phyloP scores from a whole-genome alignment of 345 rosid species.

The Hirschfeldia incana region DNA sequence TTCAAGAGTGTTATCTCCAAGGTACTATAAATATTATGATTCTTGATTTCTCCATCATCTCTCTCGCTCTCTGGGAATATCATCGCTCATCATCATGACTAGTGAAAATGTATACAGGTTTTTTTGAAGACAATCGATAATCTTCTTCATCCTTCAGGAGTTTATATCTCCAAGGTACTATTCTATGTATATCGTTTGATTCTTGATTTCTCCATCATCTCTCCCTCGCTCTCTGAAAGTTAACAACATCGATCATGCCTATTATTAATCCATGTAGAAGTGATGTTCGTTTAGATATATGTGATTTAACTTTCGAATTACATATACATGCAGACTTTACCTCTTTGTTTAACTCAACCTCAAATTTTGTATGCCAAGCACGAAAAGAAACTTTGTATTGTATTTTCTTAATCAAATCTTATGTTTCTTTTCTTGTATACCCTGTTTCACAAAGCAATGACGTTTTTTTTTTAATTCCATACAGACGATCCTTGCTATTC shows the following conservation, averaged over 20 bases:
- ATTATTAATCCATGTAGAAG: neutral
- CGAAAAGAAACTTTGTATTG: neutral
- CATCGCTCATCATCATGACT: conserved; percentile 14
- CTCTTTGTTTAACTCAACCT: conserved; percentile 1
- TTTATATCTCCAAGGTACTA: conserved; percentile 24
- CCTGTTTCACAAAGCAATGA: neutral
- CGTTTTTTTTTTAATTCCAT: neutral
- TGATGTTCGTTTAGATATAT: neutral
- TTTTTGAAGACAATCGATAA: conserved; percentile 3
- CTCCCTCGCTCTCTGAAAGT: neutral
- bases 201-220: conserved; percentile 10
- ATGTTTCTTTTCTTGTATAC: neutral
- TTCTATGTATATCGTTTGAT: neutral
- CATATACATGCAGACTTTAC: neutral
- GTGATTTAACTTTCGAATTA: neutral
- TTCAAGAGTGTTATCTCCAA: conserved; percentile 13
- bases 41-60: conserved; percentile 12
- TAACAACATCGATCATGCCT: neutral
- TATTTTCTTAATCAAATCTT: neutral
- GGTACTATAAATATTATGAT: conserved; percentile 14
- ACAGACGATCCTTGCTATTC: neutral
- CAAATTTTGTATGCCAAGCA: conserved; percentile 9
- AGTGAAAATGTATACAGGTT: conserved; percentile 4
- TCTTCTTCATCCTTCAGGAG: conserved; percentile 16
- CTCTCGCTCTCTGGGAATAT: neutral